Base-by-base conservation (phyloP, 2,329 filamentous ascomycete genomes). In the Talaromyces sp. region DNA sequence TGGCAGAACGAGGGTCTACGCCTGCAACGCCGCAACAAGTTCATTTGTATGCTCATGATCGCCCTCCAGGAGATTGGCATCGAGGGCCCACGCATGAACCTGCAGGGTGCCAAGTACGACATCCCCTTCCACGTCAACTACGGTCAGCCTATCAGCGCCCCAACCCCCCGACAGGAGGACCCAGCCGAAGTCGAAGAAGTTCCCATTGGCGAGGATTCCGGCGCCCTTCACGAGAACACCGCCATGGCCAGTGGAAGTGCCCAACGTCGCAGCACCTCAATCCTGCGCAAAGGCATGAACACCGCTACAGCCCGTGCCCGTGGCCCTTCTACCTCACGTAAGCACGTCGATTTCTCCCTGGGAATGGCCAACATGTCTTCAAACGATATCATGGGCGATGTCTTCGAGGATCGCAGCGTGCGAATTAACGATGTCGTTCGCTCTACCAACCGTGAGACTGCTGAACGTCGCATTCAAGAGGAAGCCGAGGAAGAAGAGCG, bases 1-100 rank as follows among this genome's bases (percentile, higher is more conserved):
- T 97, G 89, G 84, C 93, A 97, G 70, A 97, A 97, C 69, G 93
- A 97, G 70, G 80, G 95, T 40, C 80, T 97, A 20, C 91, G 93
- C 75, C 82, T 97, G 2, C 90, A 89, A 63, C 85, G 93, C 16
- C 89, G 94, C 65, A 97, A 97, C 80, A 94, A 92, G 69, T 96
- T 97, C 73, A 91, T 95, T 60, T 91, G 89, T 58, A 91, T 94
- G 56, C 78, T 97, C 66, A 96, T 96, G 88, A 80, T 89, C 33
- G 85, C 90, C 50, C 91, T 97, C 79, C 83, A 89, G 56, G 85
- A 90, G 50, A 80, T 93, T 47, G 90, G 90, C 52, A 94, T 96
- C 69, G 89, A 96, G 78, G 89, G 89, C 49, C 91, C 91, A 39
- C 84, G 86, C 64, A 85, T 87, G 77, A 86, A 87, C 65, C 83